Conservation (phyloP, 1,284 basidiomycete species). For the Neotropicomus parvogracilis region DNA sequence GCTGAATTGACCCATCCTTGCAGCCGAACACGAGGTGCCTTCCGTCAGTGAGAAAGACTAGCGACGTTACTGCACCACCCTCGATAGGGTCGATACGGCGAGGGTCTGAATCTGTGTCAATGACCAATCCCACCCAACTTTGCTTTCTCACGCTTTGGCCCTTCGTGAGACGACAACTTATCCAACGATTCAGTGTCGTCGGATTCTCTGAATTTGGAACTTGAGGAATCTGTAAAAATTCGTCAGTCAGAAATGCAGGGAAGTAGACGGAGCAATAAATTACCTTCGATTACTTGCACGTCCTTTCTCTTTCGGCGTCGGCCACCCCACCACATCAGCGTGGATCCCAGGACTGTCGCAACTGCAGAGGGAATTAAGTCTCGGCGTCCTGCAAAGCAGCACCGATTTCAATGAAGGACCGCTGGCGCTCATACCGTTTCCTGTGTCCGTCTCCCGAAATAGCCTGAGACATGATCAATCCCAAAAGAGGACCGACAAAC, state of each 20-base stretch:
- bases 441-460: no score
- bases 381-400: not conserved
- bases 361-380: not conserved
- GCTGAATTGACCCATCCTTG: constrained; percentile 2
- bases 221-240: not conserved
- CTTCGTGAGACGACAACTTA: not conserved
- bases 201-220: not conserved
- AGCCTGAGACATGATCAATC: no score
- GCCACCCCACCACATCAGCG: not conserved
- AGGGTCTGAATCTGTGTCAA: not conserved
- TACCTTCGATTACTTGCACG: not conserved
- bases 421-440: no score
- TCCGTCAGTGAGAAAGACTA: constrained; percentile 11
- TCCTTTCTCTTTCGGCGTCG: not conserved
- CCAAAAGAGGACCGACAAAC: no score
- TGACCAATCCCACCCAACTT: not conserved
- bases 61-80: not conserved
- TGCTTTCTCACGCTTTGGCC: not conserved
- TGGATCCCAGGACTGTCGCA: not conserved
- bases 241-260: not conserved
- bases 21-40: not conserved
- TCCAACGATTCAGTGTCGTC: not conserved
- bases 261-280: not conserved
- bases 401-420: no score
- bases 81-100: not conserved